A percentile compares a stretch with the other conserved stretches of the same genome.
Conservation (phyloP, 129 eudicot genomes). For the Calendula officinalis region DNA sequence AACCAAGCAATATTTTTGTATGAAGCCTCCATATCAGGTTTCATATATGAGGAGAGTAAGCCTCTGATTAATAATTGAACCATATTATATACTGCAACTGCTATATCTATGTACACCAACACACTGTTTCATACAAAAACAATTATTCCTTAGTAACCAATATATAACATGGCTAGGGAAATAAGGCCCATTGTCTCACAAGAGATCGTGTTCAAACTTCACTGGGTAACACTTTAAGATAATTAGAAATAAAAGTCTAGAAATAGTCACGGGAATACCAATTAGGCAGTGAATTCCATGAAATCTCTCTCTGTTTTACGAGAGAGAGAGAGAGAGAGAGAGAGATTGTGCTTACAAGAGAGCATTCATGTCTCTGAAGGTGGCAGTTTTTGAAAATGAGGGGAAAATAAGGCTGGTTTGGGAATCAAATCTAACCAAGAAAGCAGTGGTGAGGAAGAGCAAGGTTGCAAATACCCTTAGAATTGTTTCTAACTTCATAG, state of each 20-base stretch:
- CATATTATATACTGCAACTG: conserved; percentile 58
- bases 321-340: conserved; percentile 5
- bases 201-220: too few relatives aligned
- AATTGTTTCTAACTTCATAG: conserved; percentile 23
- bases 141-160: not conserved
- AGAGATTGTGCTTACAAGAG: conserved; percentile 28
- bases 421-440: conserved; percentile 34
- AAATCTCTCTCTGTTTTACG: too few relatives aligned
- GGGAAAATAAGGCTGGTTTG: conserved; percentile 34
- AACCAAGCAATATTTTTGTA: conserved; percentile 47
- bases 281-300: too few relatives aligned
- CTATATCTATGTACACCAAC: conserved; percentile 53
- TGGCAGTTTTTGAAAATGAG: conserved; percentile 31
- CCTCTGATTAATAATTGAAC: conserved; percentile 37
- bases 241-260: not conserved
- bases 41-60: conserved; percentile 15
- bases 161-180: not conserved
- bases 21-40: conserved; percentile 15
- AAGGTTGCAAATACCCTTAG: conserved; percentile 29
- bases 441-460: conserved; percentile 31
- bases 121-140: conserved; percentile 34
- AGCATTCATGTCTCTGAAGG: conserved; percentile 32
- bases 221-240: too few relatives aligned
- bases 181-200: too few relatives aligned
- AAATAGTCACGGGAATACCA: too few relatives aligned